Conservation (phyloP, 768 basidiomycete species). For the Trametes sanguinea region DNA sequence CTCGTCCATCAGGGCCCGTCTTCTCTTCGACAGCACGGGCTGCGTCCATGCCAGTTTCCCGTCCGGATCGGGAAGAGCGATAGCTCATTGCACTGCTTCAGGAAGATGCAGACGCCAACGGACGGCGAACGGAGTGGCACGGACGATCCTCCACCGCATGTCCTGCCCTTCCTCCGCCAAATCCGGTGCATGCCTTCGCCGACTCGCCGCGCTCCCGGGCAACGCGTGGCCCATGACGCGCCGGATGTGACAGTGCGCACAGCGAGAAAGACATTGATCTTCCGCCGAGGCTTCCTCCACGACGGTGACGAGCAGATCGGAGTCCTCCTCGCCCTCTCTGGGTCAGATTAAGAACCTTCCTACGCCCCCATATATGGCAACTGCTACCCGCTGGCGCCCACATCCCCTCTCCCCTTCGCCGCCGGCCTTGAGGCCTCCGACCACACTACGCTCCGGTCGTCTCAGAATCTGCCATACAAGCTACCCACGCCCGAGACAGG, state of each 20-base stretch:
- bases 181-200: constrained; percentile 3
- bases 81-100: constrained; percentile 11
- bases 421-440: neutral
- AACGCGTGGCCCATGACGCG: constrained; percentile 6
- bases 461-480: neutral
- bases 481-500: too few species aligned
- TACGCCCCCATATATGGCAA: constrained; percentile 1
- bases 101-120: constrained; percentile 14
- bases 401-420: neutral
- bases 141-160: constrained; percentile 14
- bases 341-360: neutral
- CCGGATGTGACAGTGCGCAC: constrained; percentile 1
- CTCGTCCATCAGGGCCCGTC: constrained; percentile 22
- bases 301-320: constrained; percentile 6
- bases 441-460: neutral
- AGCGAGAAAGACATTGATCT: neutral
- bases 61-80: constrained; percentile 20
- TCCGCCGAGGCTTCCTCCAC: neutral
- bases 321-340: neutral
- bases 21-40: constrained; percentile 24
- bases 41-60: constrained; percentile 15
- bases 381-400: neutral
- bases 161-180: neutral
- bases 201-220: constrained; percentile 1
- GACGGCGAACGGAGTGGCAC: constrained; percentile 1